A percentile compares a stretch with the other conserved stretches of the same genome.
These are phyloP conservation scores for Stipa capillata DNA, from an alignment of 176 grass and related monocot species.

Conservation along the genomic window DNA sequence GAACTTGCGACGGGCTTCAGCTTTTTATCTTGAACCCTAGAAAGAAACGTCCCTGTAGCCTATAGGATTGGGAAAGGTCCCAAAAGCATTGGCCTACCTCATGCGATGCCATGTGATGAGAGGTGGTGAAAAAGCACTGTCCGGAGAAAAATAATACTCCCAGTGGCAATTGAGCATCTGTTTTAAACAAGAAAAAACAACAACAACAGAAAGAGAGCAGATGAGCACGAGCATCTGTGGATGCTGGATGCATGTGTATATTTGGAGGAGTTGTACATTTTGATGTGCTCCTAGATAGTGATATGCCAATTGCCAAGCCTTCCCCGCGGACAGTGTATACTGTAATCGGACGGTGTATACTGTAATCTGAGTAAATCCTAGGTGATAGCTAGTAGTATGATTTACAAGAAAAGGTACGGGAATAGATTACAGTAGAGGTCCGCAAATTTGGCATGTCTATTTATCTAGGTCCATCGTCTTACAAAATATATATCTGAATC, in stretches of 20 bases:
- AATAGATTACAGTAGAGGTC: too few relatives aligned
- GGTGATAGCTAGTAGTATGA: not conserved
- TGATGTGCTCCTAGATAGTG: not conserved
- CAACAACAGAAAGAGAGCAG: not conserved
- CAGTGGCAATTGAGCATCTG: not conserved
- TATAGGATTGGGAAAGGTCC: not conserved
- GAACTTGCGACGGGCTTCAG: not conserved
- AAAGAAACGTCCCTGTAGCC: not conserved
- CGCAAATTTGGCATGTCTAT: too few relatives aligned
- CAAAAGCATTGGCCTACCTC: slow-evolving; percentile 17
- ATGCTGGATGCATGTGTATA: not conserved
- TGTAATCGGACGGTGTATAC: too few relatives aligned
- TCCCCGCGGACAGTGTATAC: too few relatives aligned
- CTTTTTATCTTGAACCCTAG: not conserved
- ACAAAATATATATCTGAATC: too few relatives aligned
- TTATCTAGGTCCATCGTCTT: too few relatives aligned
- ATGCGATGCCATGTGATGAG: slow-evolving; percentile 36
- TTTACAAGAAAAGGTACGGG: too few relatives aligned
- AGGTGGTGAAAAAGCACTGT: slow-evolving; percentile 7
- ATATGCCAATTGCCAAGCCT: not conserved
- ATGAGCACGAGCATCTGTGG: not conserved
- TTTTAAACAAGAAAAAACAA: not conserved
- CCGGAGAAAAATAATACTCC: not conserved
- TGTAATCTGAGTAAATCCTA: not conserved
- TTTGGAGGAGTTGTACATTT: too few relatives aligned